Evolutionary conservation across 2,329 filamentous ascomycete species (phyloP).

Genomic region (Sclerotinia spermophila): DNA sequence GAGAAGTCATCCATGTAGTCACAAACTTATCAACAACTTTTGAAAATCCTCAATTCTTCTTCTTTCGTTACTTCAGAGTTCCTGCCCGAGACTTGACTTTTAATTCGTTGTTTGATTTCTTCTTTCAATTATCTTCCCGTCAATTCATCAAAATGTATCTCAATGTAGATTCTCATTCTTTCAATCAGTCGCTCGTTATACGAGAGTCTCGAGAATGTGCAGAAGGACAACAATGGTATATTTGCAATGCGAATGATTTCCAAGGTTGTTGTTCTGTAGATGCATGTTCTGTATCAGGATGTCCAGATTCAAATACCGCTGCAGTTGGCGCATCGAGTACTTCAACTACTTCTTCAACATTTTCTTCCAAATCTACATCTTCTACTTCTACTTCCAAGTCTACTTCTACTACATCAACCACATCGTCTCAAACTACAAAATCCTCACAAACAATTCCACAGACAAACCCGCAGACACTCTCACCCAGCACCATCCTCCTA

Average conservation of each 20-base stretch:
- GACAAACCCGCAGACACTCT: not conserved
- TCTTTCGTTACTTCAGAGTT: not conserved
- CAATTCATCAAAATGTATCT: conserved; percentile 14
- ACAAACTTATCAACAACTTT: not conserved
- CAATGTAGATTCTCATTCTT: not conserved
- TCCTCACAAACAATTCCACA: not conserved
- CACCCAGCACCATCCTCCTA: not conserved
- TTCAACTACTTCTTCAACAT: not conserved
- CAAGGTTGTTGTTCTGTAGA: conserved; percentile 18
- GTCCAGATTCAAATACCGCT: conserved; percentile 11
- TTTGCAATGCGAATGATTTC: conserved; percentile 3
- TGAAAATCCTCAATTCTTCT: not conserved
- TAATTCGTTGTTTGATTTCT: not conserved
- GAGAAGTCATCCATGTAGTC: not conserved
- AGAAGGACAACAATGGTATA: conserved; percentile 11
- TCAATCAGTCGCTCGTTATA: conserved; percentile 7
- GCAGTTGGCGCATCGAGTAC: not conserved
- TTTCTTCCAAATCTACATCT: not conserved
- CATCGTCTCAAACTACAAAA: not conserved
- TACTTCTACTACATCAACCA: not conserved
- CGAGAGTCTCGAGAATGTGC: conserved; percentile 12
- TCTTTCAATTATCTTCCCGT: not conserved
- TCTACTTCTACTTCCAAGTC: not conserved
- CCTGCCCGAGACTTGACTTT: not conserved
- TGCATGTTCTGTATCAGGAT: conserved; percentile 10